Evolutionary conservation across 371 early-diverging fungal genomes (phyloP), one percentile per base, ranked within the genome.

Genomic region (Syncephalis fuscata): DNA sequence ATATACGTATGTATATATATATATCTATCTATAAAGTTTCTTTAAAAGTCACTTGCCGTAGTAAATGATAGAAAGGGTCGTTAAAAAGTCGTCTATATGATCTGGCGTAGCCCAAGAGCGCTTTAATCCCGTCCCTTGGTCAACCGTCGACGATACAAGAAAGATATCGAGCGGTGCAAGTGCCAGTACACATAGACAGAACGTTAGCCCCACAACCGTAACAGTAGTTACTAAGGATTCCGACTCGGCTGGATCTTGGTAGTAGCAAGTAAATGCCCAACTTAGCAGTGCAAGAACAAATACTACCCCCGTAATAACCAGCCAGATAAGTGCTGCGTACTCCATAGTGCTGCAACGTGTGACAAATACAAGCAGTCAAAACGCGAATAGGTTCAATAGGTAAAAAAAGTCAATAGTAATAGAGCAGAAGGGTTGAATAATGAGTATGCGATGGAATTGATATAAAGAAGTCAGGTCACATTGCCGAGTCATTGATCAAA

Each of bases 91-190:
- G 4, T 56, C 57, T 9, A 82, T 54, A 11, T 57, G 57, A 1
- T 68, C 70, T 2, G 67, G 65, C 0, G 74, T 73, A 3, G 80
- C 82, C 82, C 82, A 82, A 10, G 49, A 53, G 24, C 68, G 62
- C 48, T 76, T 73, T 14, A 77, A 48, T 5, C 82, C 82, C 1
- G 71, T 74, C 15, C 46, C 9, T 3, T 52, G 54, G 57, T 80
- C 66, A 37, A 73, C 66, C 17, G 75, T 78, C 3, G 69, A 63
- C 7, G 82, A 78, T 15, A 79, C 80, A 32, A 80, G 48, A 55
- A 73, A 77, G 38, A 78, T 76, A 55, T 82, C 82, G 14, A 80
- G 63, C 0, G 80, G 78, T 25, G 77, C 59, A 32, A 82, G 61
- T 10, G 71, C 65, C 14, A 77, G 57, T 0, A 73, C 70, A 0